A percentile compares a stretch with the other conserved stretches of the same genome.
Evolutionary conservation across 2,329 filamentous ascomycete genomes (phyloP).

Genomic region (Calonectria crousiana): DNA sequence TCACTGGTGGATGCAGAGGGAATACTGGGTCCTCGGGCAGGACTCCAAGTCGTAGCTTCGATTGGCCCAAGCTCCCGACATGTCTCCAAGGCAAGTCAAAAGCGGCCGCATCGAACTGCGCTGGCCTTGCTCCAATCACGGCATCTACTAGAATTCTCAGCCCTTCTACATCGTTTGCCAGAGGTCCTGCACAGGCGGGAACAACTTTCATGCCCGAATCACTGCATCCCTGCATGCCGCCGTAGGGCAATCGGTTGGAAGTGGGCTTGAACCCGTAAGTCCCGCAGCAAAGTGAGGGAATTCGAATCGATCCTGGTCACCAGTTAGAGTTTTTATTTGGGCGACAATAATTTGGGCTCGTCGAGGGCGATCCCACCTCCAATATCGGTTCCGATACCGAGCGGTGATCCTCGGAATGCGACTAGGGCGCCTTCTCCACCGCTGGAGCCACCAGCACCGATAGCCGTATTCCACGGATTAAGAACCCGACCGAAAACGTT

Average conservation of each 20-base stretch:
- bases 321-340: neutral
- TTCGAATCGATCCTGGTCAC: conserved; percentile 39
- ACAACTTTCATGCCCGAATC: neutral
- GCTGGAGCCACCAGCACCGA: conserved; percentile 70
- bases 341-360: accelerated
- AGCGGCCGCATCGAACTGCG: neutral
- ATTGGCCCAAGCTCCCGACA: neutral
- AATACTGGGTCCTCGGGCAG: neutral
- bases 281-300: conserved; percentile 41
- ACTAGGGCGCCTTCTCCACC: conserved; percentile 62
- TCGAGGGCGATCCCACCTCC: conserved; percentile 29
- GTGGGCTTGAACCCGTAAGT: conserved; percentile 30
- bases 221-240: neutral
- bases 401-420: conserved; percentile 47
- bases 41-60: neutral
- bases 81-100: neutral
- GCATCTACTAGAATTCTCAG: neutral
- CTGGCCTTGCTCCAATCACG: neutral
- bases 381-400: conserved; percentile 51
- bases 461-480: conserved; percentile 68
- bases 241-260: conserved; percentile 20
- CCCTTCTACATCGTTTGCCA: neutral
- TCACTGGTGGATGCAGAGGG: neutral
- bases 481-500: conserved; percentile 70
- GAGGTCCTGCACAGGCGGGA: neutral